Evolutionary conservation across 2,329 filamentous ascomycete species (phyloP), one percentile per base, ranked within the genome.

Genomic region (Daldinia eschscholtzii): DNA sequence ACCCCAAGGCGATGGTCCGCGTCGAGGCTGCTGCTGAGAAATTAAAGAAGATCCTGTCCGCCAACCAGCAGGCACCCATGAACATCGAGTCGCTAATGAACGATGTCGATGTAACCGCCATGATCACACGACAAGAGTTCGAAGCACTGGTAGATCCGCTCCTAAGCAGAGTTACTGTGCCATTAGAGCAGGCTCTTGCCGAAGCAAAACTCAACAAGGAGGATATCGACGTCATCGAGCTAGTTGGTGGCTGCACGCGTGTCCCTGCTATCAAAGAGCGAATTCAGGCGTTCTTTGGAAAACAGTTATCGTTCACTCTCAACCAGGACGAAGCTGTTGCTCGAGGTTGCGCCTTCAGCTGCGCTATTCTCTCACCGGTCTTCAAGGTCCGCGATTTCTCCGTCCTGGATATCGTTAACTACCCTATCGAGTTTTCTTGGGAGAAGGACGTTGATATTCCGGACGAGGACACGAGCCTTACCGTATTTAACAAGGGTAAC

Each of bases 21-120:
- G 93, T 97, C 75, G 88, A 92, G 46, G 90, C 93, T 70, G 94
- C 93, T 64, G 94, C 94, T 62, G 96, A 99, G 88, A 98, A 97
- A 88, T 85, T 97, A 80, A 99, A 99, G 91, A 98, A 98, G 90
- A 91, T 98, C 63, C 86, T 99, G 64, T 98, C 95, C 39, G 96
- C 96, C 80, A 98, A 98, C 85, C 92, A 94, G 75, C 88, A 92
- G 79, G 94, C 95, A 18, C 93, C 95, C 57, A 83, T 99, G 81
- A 98, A 94, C 87, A 97, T 99, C 77, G 96, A 99, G 86, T 98
- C 94, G 39, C 86, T 99, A 75, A 98, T 99, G 94, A 97, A 98
- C 82, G 96, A 99, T 80, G 86, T 97, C 70, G 96, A 99, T 80
- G 96, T 97, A 41, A 89, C 89, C 61, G 86, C 92, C 68, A 92